A percentile compares a stretch with the other conserved stretches of the same genome.
Evolutionary conservation across 148 eudicot genomes (phyloP).

Genomic region (Persicaria tinctoria): DNA sequence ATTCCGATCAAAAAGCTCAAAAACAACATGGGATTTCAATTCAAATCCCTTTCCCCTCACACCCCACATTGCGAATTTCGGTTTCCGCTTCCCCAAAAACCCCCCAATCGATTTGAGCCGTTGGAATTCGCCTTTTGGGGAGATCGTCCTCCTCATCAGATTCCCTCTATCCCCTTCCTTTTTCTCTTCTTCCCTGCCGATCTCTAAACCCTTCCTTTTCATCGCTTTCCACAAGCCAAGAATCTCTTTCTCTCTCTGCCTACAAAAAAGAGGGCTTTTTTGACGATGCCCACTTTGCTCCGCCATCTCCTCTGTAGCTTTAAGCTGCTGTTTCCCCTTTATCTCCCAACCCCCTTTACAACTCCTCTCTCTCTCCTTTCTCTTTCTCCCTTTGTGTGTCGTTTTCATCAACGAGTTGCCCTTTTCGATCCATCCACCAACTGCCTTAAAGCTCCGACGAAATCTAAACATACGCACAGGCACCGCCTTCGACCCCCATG

Average conservation of each 20-base stretch:
- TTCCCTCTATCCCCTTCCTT: conserved; percentile 26
- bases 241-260: conserved; percentile 36
- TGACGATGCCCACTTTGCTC: conserved; percentile 34
- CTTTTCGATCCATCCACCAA: conserved; percentile 37
- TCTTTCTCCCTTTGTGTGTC: conserved; percentile 35
- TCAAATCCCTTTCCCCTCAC: conserved; percentile 7
- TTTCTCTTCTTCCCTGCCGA: conserved; percentile 14
- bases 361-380: conserved; percentile 16
- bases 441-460: conserved; percentile 24
- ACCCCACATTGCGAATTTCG: conserved; percentile 9
- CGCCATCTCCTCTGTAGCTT: conserved; percentile 17
- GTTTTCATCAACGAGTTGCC: conserved; percentile 5
- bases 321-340: conserved; percentile 28
- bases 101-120: conserved; percentile 30
- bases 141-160: conserved; percentile 40
- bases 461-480: conserved; percentile 26
- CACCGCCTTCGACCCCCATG: conserved; percentile 33
- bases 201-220: conserved; percentile 30
- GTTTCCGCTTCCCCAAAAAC: conserved; percentile 1
- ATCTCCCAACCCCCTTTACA: conserved; percentile 13
- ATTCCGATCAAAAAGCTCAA: conserved; percentile 1
- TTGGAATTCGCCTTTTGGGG: conserved; percentile 24
- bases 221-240: conserved; percentile 76
- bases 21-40: background rate
- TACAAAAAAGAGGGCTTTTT: conserved; percentile 8